Evolutionary conservation across 2,329 filamentous ascomycete species (phyloP).

Genomic region (Pseudogymnoascus sp.): DNA sequence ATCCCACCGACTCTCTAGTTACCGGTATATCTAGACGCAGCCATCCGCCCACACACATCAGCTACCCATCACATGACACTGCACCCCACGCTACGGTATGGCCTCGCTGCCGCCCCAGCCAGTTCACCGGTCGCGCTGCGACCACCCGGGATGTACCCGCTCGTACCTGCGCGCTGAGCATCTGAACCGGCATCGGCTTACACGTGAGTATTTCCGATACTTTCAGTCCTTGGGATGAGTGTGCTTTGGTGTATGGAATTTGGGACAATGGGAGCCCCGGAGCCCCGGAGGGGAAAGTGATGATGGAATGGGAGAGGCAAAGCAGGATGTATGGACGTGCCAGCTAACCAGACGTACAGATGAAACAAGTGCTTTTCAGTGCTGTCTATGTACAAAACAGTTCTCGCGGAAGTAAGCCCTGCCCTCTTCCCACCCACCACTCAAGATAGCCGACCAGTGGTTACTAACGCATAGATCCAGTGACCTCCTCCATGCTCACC

Average conservation of each 20-base stretch:
- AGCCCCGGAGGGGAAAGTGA: not conserved
- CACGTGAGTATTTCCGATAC: constrained; percentile 15
- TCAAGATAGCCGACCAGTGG: too few relatives aligned
- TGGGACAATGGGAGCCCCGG: not conserved
- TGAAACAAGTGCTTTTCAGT: constrained; percentile 19
- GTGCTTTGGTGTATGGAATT: not conserved
- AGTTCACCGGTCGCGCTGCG: constrained; percentile 13
- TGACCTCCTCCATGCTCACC: constrained; percentile 21
- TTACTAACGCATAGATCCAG: constrained; percentile 10
- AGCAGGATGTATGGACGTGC: not conserved
- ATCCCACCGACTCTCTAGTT: not conserved
- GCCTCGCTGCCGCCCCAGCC: constrained; percentile 4
- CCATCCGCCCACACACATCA: not conserved
- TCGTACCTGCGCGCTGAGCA: constrained; percentile 21
- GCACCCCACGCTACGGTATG: not conserved
- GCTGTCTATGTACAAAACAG: constrained; percentile 19
- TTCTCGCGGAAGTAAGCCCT: constrained; percentile 21
- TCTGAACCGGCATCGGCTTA: constrained; percentile 21
- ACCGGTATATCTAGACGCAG: not conserved
- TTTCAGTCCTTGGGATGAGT: not conserved
- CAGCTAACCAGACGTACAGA: constrained; percentile 13
- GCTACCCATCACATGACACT: not conserved
- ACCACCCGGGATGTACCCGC: constrained; percentile 19
- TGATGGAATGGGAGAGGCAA: not conserved
- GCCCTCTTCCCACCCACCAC: not conserved